Evolutionary conservation across 768 basidiomycete species (phyloP).

Genomic region (Terana coerulea): DNA sequence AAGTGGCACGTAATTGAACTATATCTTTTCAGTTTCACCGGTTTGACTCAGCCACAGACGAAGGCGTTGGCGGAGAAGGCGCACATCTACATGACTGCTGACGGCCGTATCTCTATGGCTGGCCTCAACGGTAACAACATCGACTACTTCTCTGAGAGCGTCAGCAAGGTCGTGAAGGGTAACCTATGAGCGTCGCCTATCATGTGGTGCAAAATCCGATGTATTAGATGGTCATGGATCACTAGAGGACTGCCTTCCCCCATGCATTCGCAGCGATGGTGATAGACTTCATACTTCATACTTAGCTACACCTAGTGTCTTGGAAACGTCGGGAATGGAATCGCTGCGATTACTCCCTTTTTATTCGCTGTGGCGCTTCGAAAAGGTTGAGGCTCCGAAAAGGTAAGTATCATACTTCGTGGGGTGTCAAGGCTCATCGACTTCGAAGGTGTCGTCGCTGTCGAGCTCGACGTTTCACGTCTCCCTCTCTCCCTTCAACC

Average conservation of each 20-base stretch:
- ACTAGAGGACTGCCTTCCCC: neutral
- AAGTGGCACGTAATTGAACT: neutral
- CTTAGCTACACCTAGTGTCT: neutral
- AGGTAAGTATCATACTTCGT: constrained; percentile 14
- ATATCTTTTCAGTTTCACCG: constrained; percentile 60
- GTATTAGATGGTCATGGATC: constrained; percentile 4
- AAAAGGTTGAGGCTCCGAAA: constrained; percentile 8
- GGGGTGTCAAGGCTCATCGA: neutral
- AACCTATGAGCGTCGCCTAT: constrained; percentile 39
- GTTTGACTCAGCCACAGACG: constrained; percentile 74
- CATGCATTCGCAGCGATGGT: neutral
- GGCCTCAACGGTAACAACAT: constrained; percentile 83
- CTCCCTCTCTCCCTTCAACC: constrained; percentile 1
- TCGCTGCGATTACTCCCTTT: constrained; percentile 6
- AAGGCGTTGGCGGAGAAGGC: constrained; percentile 82
- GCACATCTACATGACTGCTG: constrained; percentile 91
- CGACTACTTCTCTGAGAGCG: constrained; percentile 85
- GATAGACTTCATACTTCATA: neutral
- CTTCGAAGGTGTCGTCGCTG: neutral
- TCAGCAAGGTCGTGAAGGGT: constrained; percentile 79
- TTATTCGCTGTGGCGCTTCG: neutral
- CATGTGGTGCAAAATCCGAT: neutral
- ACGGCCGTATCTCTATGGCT: constrained; percentile 94
- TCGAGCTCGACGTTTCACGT: neutral
- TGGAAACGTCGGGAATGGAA: constrained; percentile 1